phyloP scores from a whole-genome alignment of 176 grass and related monocot species.

The Hordeum vulgare region MorexV3_pseudomolecules_assembly NC_058524.1:83209504-83210003 shows the following conservation, averaged over 20 bases:
- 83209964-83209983: too few relatives aligned
- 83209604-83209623: not conserved
- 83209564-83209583: slow-evolving; percentile 45
- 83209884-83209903: too few relatives aligned
- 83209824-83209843: not conserved
- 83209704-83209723: not conserved
- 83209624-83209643: not conserved
- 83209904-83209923: not conserved
- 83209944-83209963: too few relatives aligned
- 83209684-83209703: slow-evolving; percentile 3
- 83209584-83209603: slow-evolving; percentile 11
- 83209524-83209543: not conserved
- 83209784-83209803: not conserved
- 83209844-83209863: not conserved
- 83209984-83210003: too few relatives aligned
- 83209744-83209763: not conserved
- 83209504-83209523: not conserved
- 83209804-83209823: not conserved
- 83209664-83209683: not conserved
- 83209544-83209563: slow-evolving; percentile 66
- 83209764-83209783: slow-evolving; percentile 10
- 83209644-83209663: not conserved
- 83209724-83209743: not conserved
- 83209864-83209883: not conserved
- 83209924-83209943: too few relatives aligned